Conservation (phyloP, 768 basidiomycete species). For the Hygrophorus russula region DNA sequence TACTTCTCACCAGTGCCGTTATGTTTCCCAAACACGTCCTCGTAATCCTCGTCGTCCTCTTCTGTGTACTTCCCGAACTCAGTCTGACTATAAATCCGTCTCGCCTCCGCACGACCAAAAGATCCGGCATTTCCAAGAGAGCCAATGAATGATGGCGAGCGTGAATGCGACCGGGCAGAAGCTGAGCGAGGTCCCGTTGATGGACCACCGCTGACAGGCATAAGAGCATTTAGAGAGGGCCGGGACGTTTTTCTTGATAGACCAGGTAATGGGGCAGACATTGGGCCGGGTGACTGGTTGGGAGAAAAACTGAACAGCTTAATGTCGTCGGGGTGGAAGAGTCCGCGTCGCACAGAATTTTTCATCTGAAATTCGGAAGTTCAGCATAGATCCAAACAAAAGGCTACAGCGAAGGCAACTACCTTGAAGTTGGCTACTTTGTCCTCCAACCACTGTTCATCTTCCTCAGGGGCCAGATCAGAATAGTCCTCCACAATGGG, state of each 20-base stretch:
- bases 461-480: slow-evolving; percentile 74
- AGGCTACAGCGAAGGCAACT: slow-evolving; percentile 9
- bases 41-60: slow-evolving; percentile 84
- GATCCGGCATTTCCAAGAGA: slow-evolving; percentile 35
- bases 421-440: slow-evolving; percentile 85
- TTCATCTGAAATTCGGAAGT: slow-evolving; percentile 38
- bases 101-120: slow-evolving; percentile 56
- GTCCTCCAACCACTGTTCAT: slow-evolving; percentile 52
- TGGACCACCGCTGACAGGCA: slow-evolving; percentile 14
- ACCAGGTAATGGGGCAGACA: slow-evolving; percentile 56
- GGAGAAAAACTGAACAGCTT: slow-evolving; percentile 55
- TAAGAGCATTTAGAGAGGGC: slow-evolving; percentile 38
- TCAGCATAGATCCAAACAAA: slow-evolving; percentile 1
- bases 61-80: slow-evolving; percentile 84
- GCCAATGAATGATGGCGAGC: slow-evolving; percentile 46
- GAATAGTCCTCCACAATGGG: slow-evolving; percentile 88
- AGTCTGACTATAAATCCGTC: slow-evolving; percentile 37
- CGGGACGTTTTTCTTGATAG: slow-evolving; percentile 43
- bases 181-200: slow-evolving; percentile 18
- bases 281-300: slow-evolving; percentile 41
- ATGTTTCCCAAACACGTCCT: slow-evolving; percentile 84
- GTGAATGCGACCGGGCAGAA: slow-evolving; percentile 30
- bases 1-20: slow-evolving; percentile 50
- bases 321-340: slow-evolving; percentile 87
- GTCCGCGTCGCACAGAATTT: slow-evolving; percentile 57